Conservation (phyloP, 108 stramenopile genomes). For the Fragilaria radians region DNA sequence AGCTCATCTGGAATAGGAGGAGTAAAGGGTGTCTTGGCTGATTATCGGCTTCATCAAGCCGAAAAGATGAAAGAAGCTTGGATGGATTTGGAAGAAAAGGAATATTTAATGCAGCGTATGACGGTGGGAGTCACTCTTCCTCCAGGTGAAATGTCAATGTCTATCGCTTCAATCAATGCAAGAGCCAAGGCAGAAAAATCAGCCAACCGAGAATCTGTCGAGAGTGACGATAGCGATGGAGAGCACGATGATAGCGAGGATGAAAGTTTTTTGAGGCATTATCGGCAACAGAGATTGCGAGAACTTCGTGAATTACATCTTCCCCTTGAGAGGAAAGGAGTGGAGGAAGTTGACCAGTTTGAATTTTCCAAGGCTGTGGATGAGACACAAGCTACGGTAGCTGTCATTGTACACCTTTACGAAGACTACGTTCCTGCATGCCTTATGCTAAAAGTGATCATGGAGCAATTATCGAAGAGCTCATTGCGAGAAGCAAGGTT, state of each 20-base stretch:
- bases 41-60: background rate
- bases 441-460: slow-evolving; percentile 3
- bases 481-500: too few species aligned
- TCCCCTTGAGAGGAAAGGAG: slow-evolving; percentile 18
- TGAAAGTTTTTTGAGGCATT: too few species aligned
- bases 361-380: slow-evolving; percentile 23
- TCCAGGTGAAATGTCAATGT: slow-evolving; percentile 16
- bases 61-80: background rate
- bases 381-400: slow-evolving; percentile 18
- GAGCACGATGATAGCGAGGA: slow-evolving; percentile 22
- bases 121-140: slow-evolving; percentile 12
- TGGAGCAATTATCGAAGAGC: too few species aligned
- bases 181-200: background rate
- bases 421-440: slow-evolving; percentile 32
- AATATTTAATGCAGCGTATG: slow-evolving; percentile 20
- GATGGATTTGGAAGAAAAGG: slow-evolving; percentile 10
- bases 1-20: background rate
- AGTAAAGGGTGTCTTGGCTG: background rate
- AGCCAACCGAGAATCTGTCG: slow-evolving; percentile 5
- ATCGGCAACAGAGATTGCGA: slow-evolving; percentile 15
- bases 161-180: slow-evolving; percentile 3
- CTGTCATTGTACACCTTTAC: slow-evolving; percentile 37
- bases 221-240: background rate
- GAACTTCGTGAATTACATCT: slow-evolving; percentile 18
- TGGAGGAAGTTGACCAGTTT: slow-evolving; percentile 20